A percentile compares a stretch with the other conserved stretches of the same genome.
Conservation (phyloP, 2,329 filamentous ascomycete species). For the Venturia carpophila region DNA sequence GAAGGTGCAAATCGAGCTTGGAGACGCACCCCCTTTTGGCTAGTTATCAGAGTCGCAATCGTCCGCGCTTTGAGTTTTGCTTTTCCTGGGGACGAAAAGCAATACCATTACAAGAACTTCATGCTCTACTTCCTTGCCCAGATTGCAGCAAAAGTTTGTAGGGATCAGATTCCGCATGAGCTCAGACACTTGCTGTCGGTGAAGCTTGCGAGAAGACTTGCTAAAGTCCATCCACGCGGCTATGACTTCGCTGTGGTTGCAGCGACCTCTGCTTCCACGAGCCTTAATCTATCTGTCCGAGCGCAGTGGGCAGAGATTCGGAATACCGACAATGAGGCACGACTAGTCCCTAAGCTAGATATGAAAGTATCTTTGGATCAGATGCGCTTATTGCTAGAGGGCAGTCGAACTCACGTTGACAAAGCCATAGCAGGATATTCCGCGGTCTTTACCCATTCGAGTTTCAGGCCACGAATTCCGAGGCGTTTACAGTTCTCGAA, state of each 20-base stretch:
- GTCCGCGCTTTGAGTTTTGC: neutral
- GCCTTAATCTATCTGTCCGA: neutral
- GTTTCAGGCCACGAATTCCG: no score
- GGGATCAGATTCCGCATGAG: neutral
- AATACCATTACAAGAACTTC: constrained; percentile 2
- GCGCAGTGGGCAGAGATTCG: neutral
- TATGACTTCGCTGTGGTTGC: constrained; percentile 37
- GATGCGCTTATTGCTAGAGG: no score
- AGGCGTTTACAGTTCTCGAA: no score
- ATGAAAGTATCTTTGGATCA: no score
- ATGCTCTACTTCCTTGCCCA: neutral
- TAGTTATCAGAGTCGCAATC: neutral
- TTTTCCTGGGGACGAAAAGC: neutral
- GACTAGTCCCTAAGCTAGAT: no score
- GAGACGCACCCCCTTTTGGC: neutral
- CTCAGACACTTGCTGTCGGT: neutral
- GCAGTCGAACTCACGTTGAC: no score
- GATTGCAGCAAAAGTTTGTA: neutral
- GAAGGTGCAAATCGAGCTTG: neutral
- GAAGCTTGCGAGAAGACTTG: neutral
- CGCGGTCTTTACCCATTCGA: no score
- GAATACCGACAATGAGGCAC: neutral
- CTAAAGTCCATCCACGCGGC: neutral
- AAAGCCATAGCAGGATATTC: no score
- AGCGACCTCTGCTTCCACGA: neutral